Evolutionary conservation across 495 filamentous ascomycete species (phyloP), one percentile per base, ranked within the genome.

Genomic region (Physcia stellaris): DNA sequence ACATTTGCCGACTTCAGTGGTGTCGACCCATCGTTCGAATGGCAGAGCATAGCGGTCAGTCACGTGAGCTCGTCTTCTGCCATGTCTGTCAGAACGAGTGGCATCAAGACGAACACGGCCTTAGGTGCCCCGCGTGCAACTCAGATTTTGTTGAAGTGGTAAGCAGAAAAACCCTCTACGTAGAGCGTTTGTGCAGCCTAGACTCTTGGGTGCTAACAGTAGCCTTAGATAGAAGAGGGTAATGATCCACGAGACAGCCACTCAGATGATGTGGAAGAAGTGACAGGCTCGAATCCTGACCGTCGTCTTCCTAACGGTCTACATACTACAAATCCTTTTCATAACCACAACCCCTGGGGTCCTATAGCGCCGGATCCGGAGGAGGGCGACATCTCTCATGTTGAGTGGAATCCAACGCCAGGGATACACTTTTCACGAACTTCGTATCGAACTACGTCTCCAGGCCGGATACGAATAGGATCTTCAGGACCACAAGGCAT

Each of bases 111-210:
- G 67, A 80, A 39, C 62, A 67, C 45, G 71, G 68, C 24, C 57
- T 93, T 35, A 56, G 54, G 10, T 98, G 90, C 45, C 86, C 87
- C n/a, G 51, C 58, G 6, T 98, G 90, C 52, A 42, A 65, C 10
- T 71, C 73, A n/a, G 82, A 92, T 4, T 76, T 82, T 53, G 80
- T 73, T 5, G 85, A 98, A 60, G 88, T 94, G 42, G 87, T 84
- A 54, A 42, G 75, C 66, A 30, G 10, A 15, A n/a, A n/a, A n/a
- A n/a, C n/a, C n/a, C n/a, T n/a, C n/a, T n/a, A n/a, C n/a, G n/a
- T n/a, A n/a, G n/a, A n/a, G n/a, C n/a, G n/a, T 13, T 11, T 15
- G 9, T 23, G 6, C 6, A 10, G 6, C 7, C 20, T 19, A 6
- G 4, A 29, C 13, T 13, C 32, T 18, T 16, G 7, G 7, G 7